Evolutionary conservation across 805 yeast species (phyloP).

Genomic region (Naumovozyma dairenensis): DNA sequence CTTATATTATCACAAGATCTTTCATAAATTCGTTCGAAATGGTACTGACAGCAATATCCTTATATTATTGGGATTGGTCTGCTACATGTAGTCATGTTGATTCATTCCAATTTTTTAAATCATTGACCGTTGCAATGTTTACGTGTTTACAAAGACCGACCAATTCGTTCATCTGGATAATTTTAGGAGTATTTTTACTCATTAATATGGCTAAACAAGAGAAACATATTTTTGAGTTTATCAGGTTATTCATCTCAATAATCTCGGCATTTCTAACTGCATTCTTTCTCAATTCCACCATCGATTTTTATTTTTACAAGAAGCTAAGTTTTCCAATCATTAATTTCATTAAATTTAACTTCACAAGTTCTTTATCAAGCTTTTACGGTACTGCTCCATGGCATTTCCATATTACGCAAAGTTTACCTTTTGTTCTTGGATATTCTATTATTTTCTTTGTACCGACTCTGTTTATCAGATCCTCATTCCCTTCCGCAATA

Average conservation of each 20-base stretch:
- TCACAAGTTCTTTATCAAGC: conserved; percentile 57
- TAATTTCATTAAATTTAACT: conserved; percentile 69
- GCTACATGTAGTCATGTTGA: conserved; percentile 12
- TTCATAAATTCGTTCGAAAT: conserved; percentile 80
- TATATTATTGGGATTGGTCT: conserved; percentile 66
- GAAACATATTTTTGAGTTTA: conserved; percentile 6
- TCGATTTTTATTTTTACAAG: conserved; percentile 58
- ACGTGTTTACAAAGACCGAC: conserved; percentile 79
- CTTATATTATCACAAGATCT: conserved; percentile 71
- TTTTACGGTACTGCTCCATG: conserved; percentile 82
- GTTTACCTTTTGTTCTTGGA: conserved; percentile 65
- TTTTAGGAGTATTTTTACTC: conserved; percentile 39
- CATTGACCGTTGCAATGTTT: conserved; percentile 45
- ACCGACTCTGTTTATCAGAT: conserved; percentile 30
- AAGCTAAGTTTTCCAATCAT: conserved; percentile 48
- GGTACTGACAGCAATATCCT: conserved; percentile 54
- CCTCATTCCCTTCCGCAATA: conserved; percentile 7
- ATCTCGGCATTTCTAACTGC: conserved; percentile 18
- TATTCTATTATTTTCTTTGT: conserved; percentile 55
- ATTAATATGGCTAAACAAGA: conserved; percentile 5
- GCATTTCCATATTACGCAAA: conserved; percentile 79
- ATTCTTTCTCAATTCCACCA: conserved; percentile 29
- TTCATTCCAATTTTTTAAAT: conserved; percentile 20
- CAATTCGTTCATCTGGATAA: conserved; percentile 66
- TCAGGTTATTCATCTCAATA: conserved; percentile 15